Evolutionary conservation across 1,284 basidiomycete species (phyloP).

Genomic region (Albatrellus sp.): DNA sequence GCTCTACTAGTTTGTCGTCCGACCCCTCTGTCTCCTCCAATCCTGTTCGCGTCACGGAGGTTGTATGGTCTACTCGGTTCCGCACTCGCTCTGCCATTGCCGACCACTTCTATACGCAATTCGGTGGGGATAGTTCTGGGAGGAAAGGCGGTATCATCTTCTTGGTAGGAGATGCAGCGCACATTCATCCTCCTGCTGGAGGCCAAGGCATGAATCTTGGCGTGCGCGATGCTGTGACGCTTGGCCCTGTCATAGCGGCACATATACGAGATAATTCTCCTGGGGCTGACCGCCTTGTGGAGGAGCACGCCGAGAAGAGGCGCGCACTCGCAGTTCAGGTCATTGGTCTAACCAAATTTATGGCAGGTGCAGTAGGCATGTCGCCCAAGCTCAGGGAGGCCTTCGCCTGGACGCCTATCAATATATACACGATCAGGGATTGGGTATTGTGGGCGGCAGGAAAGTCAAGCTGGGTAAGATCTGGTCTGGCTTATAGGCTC

Average conservation of each 20-base stretch:
- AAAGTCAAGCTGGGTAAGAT: slow-evolving; percentile 12
- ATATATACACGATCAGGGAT: slow-evolving; percentile 12
- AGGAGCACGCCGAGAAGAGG: slow-evolving; percentile 6
- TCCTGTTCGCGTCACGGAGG: slow-evolving; percentile 4
- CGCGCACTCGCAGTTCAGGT: slow-evolving; percentile 8
- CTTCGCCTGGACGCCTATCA: slow-evolving; percentile 7
- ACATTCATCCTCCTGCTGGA: slow-evolving; percentile 31
- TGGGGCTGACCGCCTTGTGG: slow-evolving; percentile 5
- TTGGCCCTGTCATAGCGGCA: slow-evolving; percentile 18
- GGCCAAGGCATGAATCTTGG: slow-evolving; percentile 39
- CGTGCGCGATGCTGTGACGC: slow-evolving; percentile 26
- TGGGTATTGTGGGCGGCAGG: slow-evolving; percentile 12
- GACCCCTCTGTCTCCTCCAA: slow-evolving; percentile 5
- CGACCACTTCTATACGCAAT: slow-evolving; percentile 5
- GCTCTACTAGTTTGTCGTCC: slow-evolving; percentile 14
- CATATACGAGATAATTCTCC: slow-evolving; percentile 2
- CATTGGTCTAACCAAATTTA: slow-evolving; percentile 9
- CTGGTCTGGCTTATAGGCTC: slow-evolving; percentile 14
- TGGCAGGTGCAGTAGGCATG: slow-evolving; percentile 11
- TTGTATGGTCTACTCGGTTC: slow-evolving; percentile 28
- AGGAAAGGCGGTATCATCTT: slow-evolving; percentile 14
- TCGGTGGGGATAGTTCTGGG: background rate
- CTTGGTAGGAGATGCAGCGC: slow-evolving; percentile 32
- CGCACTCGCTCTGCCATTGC: slow-evolving; percentile 22
- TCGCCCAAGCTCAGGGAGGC: slow-evolving; percentile 2